Conservation (phyloP, 1,284 basidiomycete genomes). For the Apiotrichum sp. region DNA sequence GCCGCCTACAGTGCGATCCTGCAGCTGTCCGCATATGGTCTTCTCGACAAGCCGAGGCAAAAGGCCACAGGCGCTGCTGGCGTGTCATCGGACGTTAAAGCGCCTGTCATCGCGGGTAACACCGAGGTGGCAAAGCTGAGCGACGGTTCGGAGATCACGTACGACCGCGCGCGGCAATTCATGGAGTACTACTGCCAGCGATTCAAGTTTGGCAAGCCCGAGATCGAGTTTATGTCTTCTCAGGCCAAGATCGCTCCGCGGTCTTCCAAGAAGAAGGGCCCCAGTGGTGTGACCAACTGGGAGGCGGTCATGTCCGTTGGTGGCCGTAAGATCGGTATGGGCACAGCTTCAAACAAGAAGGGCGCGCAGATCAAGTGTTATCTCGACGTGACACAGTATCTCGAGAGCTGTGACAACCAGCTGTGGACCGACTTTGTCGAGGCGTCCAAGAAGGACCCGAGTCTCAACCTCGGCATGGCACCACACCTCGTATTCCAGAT, state of each 20-base stretch:
- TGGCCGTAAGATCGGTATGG: conserved; percentile 73
- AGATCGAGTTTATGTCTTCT: conserved; percentile 56
- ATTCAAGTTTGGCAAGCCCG: conserved; percentile 74
- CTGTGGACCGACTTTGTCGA: conserved; percentile 70
- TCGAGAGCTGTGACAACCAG: conserved; percentile 72
- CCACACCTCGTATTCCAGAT: conserved; percentile 68
- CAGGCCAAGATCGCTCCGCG: conserved; percentile 6
- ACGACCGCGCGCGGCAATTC: conserved; percentile 77
- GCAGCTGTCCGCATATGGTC: conserved; percentile 58
- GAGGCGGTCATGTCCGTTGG: conserved; percentile 76
- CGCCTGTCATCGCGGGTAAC: conserved; percentile 3
- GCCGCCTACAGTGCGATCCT: conserved; percentile 67
- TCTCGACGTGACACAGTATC: conserved; percentile 79
- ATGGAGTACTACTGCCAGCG: conserved; percentile 91
- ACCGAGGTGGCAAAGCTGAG: conserved; percentile 49
- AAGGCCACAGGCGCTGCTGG: conserved; percentile 4
- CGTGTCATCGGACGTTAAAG: neutral
- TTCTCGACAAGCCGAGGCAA: conserved; percentile 35
- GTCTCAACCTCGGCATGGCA: conserved; percentile 54
- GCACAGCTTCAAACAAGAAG: conserved; percentile 67
- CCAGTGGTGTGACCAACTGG: conserved; percentile 52
- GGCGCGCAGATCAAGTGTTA: conserved; percentile 67
- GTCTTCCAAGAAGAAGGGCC: conserved; percentile 20
- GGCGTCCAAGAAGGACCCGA: conserved; percentile 31
- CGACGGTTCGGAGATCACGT: conserved; percentile 61